Evolutionary conservation across 2,329 filamentous ascomycete species (phyloP).

Genomic region (Xylaria sp.): DNA sequence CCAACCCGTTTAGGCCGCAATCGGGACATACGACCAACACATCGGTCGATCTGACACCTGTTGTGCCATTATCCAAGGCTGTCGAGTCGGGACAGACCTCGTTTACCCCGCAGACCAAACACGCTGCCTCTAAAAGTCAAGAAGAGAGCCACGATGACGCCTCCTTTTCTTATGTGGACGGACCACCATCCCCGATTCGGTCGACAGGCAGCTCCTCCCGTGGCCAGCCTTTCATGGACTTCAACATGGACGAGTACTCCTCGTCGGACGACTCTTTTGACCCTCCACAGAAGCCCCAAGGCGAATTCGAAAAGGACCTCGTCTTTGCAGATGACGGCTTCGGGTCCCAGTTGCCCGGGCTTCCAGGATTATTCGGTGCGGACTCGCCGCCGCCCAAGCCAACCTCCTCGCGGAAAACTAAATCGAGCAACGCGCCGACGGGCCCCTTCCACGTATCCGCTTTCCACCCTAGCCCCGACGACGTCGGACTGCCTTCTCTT

Average conservation of each 20-base stretch:
- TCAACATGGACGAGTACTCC: slow-evolving; percentile 29
- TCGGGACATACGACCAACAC: slow-evolving; percentile 50
- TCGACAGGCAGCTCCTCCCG: slow-evolving; percentile 4
- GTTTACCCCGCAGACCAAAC: slow-evolving; percentile 2
- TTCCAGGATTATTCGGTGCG: slow-evolving; percentile 28
- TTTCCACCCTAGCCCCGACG: slow-evolving; percentile 7
- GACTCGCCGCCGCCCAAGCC: slow-evolving; percentile 3
- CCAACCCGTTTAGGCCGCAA: slow-evolving; percentile 44
- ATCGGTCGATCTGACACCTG: slow-evolving; percentile 44
- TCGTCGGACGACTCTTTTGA: slow-evolving; percentile 28
- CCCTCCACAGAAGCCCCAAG: slow-evolving; percentile 17
- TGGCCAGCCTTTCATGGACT: slow-evolving; percentile 16
- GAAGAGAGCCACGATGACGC: slow-evolving; percentile 1
- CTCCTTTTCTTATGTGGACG: slow-evolving; percentile 1
- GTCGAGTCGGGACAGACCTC: slow-evolving; percentile 17
- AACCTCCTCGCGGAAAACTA: slow-evolving; percentile 4
- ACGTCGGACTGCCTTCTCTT: background rate
- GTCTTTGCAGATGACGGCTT: slow-evolving; percentile 31
- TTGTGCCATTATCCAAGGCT: slow-evolving; percentile 19
- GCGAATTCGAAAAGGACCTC: slow-evolving; percentile 34
- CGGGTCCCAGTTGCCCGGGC: slow-evolving; percentile 30
- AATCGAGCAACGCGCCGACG: background rate
- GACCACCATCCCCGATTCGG: slow-evolving; percentile 8
- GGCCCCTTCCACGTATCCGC: slow-evolving; percentile 8
- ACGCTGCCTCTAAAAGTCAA: slow-evolving; percentile 12